Base-by-base conservation (phyloP, 129 eudicot genomes). In the Silybum marianum region DNA sequence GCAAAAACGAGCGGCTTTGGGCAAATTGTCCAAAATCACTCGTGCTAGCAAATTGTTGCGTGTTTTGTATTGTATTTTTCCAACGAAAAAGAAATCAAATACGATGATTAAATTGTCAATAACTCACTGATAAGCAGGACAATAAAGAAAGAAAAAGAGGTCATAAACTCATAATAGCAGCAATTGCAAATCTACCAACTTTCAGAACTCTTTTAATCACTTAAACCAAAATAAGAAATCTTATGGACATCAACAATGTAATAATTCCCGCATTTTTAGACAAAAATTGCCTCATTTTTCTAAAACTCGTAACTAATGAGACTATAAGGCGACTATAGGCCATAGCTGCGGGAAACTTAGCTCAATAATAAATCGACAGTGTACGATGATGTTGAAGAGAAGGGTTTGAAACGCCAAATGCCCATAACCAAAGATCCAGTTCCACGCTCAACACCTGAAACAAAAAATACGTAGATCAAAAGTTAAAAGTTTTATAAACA, bases 361-460 rank as follows among this genome's bases (percentile, higher is more conserved):
- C 80, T 90, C 87, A 95, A 58, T 92, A 95, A 78, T 92, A 92
- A 44, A 95, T 89, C 9, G 94, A 92, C 28, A 90, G 89, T 0
- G 99, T 92, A 71, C 95, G 91, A 74, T 92, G 98, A 78, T 95
- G 97, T 67, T 87, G 90, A 63, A 95, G 97, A 74, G 99, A 85
- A 25, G 95, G 86, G 78, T 86, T 84, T 21, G 86, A 86, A 54
- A 92, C 44, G 16, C 98, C 99, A 30, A 83, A 76, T 30, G 97
- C 88, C 99, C 98, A 95, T 60, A 95, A 80, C 98, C 98, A 95
- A 28, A 93, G 95, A 87, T 95, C 99, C 93, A 95, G 81, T 76
- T 95, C 99, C 84, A 91, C 97, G 46, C 99, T 95, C 88, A 95
- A 86, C 48, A 95, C 97, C 97, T 92, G 91, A 23, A 81, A 76